Evolutionary conservation across 139 green algal species (phyloP), one percentile per base, ranked within the genome.

Genomic region (Chlamydomonas eustigma): DNA sequence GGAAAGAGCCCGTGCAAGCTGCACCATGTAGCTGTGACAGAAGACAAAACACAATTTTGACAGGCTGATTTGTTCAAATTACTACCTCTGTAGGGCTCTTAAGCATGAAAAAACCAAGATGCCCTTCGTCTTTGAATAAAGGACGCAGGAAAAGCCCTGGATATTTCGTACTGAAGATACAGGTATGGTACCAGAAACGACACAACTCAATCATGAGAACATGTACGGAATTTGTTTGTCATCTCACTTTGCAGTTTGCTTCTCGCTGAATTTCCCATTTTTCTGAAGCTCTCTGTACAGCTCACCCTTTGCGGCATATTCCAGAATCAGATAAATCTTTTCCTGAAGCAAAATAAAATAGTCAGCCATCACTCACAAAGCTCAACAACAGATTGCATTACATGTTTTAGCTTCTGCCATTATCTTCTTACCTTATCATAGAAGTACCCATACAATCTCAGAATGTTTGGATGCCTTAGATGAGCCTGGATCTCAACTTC

Each of bases 401-500:
- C 44, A 58, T n/a, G 44, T 58, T 58, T 12, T 58, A 58, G 12
- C 12, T 58, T 58, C 44, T 28, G 44, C 44, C 44, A 58, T 18
- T 58, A 18, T 18, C 44, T 58, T 18, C 6, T 73, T 31, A 94
- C 90, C 85, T 93, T 79, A 78, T 97, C 93, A 69, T 98, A 95
- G 73, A 99, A 99, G 83, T 97, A 98, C 63, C 95, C 96, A 63
- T 95, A 99, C 35, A 99, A 82, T 8, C 96, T 87, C 58, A 99
- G 89, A 76, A 99, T 99, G 88, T 98, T 98, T 44, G 92, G 90
- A 80, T 99, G 96, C 2, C 94, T 84, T 74, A 99, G 85, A 87
- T 99, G 95, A 1, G 87, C 92, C 86, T 99, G 96, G 71, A 99
- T 99, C 87, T 99, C 96, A 37, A 99, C 94, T 80, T 99, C 96